Evolutionary conservation across 2,329 filamentous ascomycete species (phyloP), one percentile per base, ranked within the genome.

Genomic region (Sarocladiaceae sp.): DNA sequence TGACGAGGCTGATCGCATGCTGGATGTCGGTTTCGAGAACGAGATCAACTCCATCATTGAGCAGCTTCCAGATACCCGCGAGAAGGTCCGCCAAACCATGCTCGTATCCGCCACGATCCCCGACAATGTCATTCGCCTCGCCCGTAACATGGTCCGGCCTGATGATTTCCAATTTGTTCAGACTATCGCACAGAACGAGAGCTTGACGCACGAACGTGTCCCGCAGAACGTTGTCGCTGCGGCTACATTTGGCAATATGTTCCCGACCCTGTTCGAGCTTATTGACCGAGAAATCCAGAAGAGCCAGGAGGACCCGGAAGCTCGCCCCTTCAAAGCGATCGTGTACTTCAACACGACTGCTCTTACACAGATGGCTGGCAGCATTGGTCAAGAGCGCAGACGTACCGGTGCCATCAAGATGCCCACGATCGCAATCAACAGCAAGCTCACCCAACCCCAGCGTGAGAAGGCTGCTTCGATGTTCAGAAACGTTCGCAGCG

Each of bases 1-100:
- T 37, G 93, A 98, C 55, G 93, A 98, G 73, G 93, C 93, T 56
- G 93, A 98, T 67, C 87, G 93, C 55, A 96, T 98, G 87, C 78
- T 98, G 60, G 93, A 98, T 69, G 93, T 95, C 73, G 93, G 86
- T 2, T 91, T 91, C 56, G 72, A 82, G 46, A 69, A 71, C 27
- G 82, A 82, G 45, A 74, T 91, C 42, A 64, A 72, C 41, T 62
- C 76, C 2, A 87, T 91, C 45, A 66, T 80, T 45, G 47, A 59
- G 0, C 58, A 66, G 33, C 73, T 96, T 9, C 91, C 91, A 3
- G 66, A 74, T 37, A 74, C 76, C 6, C 55, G 61, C 0, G 64
- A 81, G 43, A 78, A 83, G 48, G 74, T 84, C 44, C 82, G 91
- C 41, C 93, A 98, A 64, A 96, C 90, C 6, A 80, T 98, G 56